These are phyloP conservation scores for Rhizopogon vinicolor DNA, from an alignment of 768 basidiomycete species.

Conservation along the genomic window DNA sequence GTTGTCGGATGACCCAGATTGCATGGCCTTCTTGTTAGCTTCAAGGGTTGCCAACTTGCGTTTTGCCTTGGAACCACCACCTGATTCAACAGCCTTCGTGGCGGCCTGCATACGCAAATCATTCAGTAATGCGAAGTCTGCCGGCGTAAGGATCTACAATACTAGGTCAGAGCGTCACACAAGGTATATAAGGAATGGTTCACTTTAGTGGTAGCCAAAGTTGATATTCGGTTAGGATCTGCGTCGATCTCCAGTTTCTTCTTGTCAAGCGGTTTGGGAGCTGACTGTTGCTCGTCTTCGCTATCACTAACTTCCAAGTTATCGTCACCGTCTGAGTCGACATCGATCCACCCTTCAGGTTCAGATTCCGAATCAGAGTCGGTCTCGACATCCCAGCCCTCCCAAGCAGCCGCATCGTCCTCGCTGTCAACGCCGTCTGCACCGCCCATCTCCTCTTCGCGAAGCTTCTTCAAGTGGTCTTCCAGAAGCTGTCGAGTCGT, in stretches of 20 bases:
- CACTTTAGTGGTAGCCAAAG: constrained; percentile 80
- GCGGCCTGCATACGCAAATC: constrained; percentile 84
- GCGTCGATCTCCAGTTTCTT: constrained; percentile 16
- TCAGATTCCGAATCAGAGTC: constrained; percentile 55
- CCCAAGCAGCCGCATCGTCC: constrained; percentile 67
- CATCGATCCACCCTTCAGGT: constrained; percentile 76
- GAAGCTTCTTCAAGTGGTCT: constrained; percentile 72
- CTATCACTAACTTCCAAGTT: constrained; percentile 82
- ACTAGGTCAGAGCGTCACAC: background rate
- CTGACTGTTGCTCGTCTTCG: constrained; percentile 57
- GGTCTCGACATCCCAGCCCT: constrained; percentile 85
- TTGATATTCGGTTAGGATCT: constrained; percentile 45
- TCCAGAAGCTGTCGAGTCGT: constrained; percentile 64
- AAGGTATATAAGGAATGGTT: background rate
- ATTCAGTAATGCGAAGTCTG: constrained; percentile 89
- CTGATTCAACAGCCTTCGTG: constrained; percentile 59
- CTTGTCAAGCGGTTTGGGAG: constrained; percentile 1
- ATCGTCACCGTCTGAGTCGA: constrained; percentile 61
- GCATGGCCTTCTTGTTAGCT: constrained; percentile 54
- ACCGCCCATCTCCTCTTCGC: constrained; percentile 53
- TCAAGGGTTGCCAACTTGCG: constrained; percentile 85
- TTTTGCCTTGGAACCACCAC: constrained; percentile 74
- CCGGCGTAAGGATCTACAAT: constrained; percentile 88
- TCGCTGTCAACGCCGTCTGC: constrained; percentile 57
- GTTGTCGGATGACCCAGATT: constrained; percentile 38